phyloP scores from a whole-genome alignment of 2,329 filamentous ascomycete genomes.

The Trichoderma afroharzianum region DNA sequence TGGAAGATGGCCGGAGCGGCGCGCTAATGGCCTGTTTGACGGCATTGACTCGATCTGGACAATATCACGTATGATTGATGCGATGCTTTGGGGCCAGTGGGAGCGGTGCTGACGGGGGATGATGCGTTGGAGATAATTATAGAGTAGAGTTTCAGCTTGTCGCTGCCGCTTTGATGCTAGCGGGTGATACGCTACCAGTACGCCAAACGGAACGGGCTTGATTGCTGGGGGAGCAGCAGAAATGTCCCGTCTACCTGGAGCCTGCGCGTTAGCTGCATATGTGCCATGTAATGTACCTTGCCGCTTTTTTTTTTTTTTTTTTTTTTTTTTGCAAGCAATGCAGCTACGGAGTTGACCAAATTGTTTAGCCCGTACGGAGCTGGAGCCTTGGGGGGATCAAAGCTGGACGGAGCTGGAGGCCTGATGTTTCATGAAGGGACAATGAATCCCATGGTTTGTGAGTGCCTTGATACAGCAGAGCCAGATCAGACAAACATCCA shows the following conservation, averaged over 20 bases:
- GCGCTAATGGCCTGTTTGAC: background rate
- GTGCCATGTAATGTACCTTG: background rate
- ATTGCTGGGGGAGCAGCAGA: background rate
- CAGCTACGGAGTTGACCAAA: background rate
- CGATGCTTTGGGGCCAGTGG: background rate
- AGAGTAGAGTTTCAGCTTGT: background rate
- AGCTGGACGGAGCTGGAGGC: background rate
- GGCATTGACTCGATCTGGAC: background rate
- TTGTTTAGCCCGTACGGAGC: background rate
- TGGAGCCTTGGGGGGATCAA: background rate
- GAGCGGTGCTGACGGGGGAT: background rate
- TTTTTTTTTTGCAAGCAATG: background rate
- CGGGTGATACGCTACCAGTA: background rate
- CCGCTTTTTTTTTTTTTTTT: background rate
- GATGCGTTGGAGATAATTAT: background rate
- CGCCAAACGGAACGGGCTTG: background rate
- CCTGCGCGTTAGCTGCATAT: background rate
- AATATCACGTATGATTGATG: background rate
- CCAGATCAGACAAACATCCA: no score
- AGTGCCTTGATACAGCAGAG: no score
- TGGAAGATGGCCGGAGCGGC: background rate
- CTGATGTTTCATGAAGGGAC: background rate
- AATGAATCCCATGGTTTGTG: no score
- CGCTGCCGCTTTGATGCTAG: background rate
- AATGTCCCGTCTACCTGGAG: background rate